Evolutionary conservation across 2,329 filamentous ascomycete species (phyloP).

Genomic region (Penicillium sp.): DNA sequence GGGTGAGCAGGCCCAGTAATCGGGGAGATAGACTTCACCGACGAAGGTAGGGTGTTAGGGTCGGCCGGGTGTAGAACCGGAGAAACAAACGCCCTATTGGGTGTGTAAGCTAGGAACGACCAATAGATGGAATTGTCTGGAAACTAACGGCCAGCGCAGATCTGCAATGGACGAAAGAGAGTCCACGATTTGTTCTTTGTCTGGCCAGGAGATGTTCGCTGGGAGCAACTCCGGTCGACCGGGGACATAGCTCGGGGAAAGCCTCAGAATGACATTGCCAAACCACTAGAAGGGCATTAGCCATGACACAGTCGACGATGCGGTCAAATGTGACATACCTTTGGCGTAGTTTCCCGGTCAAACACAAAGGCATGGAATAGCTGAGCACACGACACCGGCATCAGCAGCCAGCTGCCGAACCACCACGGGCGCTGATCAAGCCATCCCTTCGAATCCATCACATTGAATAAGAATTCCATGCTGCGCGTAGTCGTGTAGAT

Average conservation of each 20-base stretch:
- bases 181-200: constrained; percentile 71
- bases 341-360: constrained; percentile 70
- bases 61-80: constrained; percentile 80
- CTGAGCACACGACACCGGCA: constrained; percentile 73
- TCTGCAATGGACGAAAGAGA: constrained; percentile 76
- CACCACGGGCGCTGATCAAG: constrained; percentile 71
- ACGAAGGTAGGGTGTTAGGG: constrained; percentile 56
- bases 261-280: constrained; percentile 63
- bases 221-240: constrained; percentile 67
- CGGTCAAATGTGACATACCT: constrained; percentile 36
- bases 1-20: constrained; percentile 84
- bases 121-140: neutral
- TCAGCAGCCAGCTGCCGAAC: constrained; percentile 80
- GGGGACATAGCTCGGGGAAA: constrained; percentile 78
- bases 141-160: constrained; percentile 74
- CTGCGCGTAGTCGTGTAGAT: constrained; percentile 79
- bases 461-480: constrained; percentile 82
- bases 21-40: constrained; percentile 67
- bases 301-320: neutral
- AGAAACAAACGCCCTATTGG: constrained; percentile 64
- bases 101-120: constrained; percentile 1
- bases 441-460: constrained; percentile 69
- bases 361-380: constrained; percentile 73
- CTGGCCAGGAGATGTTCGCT: constrained; percentile 67
- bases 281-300: constrained; percentile 47